Percentiles rank a stretch among this genome's conserved stretches.
Evolutionary conservation across 108 stramenopile species (phyloP).

Genomic region (Cylindrotheca closterium): DNA sequence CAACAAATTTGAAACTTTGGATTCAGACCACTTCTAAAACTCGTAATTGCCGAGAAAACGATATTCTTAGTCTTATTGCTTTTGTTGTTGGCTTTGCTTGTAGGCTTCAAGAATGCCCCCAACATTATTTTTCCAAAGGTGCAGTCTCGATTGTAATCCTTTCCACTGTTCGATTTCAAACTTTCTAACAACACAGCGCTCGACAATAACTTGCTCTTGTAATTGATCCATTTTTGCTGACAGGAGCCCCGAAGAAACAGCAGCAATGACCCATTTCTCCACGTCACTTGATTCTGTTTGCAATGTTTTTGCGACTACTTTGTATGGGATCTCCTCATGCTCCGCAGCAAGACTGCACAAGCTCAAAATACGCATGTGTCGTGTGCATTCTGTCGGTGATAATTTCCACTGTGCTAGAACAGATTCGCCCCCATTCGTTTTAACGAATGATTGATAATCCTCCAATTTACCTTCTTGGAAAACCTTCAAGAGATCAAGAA

Average conservation of each 20-base stretch:
- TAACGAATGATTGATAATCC: conserved; percentile 65
- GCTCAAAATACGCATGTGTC: conserved; percentile 82
- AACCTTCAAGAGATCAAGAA: conserved; percentile 69
- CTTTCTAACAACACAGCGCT: conserved; percentile 73
- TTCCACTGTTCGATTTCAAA: conserved; percentile 87
- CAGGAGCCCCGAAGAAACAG: conserved; percentile 74
- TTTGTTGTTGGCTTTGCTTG: conserved; percentile 23
- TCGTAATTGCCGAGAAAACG: too few relatives aligned
- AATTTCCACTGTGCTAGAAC: conserved; percentile 56
- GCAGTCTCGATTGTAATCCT: conserved; percentile 61
- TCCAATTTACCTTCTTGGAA: conserved; percentile 83
- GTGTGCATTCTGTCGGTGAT: conserved; percentile 52
- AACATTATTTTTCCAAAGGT: conserved; percentile 62
- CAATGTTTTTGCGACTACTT: conserved; percentile 66
- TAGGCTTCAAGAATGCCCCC: conserved; percentile 51
- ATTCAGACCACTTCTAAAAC: too few relatives aligned
- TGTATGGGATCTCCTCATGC: conserved; percentile 78
- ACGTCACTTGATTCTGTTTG: conserved; percentile 61
- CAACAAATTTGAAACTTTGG: too few relatives aligned
- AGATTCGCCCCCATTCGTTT: conserved; percentile 63
- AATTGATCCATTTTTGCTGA: conserved; percentile 90
- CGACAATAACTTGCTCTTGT: conserved; percentile 74
- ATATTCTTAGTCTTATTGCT: background rate
- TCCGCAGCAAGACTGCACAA: conserved; percentile 57
- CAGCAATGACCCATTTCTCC: conserved; percentile 85